Evolutionary conservation across 177 flowering plant species (phyloP).

Genomic region (Vitis hybrid): DNA sequence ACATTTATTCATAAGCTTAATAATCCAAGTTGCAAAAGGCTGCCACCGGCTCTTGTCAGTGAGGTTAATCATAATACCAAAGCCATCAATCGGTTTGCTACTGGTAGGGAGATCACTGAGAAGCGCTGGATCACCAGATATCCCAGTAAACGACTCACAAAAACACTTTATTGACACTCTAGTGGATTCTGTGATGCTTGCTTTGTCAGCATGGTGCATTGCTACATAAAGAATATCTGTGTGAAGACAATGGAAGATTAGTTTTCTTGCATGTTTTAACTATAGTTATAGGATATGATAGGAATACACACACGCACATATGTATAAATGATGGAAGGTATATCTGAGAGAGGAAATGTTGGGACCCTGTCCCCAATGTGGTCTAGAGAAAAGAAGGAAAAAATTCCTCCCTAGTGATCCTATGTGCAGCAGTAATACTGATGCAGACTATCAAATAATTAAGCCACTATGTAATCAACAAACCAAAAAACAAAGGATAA

Average conservation of each 20-base stretch:
- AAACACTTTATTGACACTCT: conserved; percentile 67
- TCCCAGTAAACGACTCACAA: conserved; percentile 51
- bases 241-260: conserved; percentile 19
- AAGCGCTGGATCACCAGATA: conserved; percentile 39
- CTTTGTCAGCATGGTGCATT: conserved; percentile 33
- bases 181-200: conserved; percentile 29
- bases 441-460: too few species aligned
- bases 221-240: conserved; percentile 71
- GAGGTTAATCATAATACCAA: conserved; percentile 70
- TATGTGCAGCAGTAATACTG: too few species aligned
- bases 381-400: too few species aligned
- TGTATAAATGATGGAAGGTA: not conserved
- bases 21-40: conserved; percentile 73
- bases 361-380: too few species aligned
- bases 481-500: not conserved
- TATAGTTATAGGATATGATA: not conserved
- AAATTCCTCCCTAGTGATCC: too few species aligned
- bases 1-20: conserved; percentile 80
- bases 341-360: too few species aligned
- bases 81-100: conserved; percentile 56
- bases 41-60: conserved; percentile 71
- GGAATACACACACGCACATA: too few species aligned
- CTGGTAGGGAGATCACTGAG: conserved; percentile 64
- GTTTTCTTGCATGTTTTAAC: not conserved
- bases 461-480: too few species aligned